Evolutionary conservation across 306 rosid species (phyloP).

Genomic region (Calophaca sinica): DNA sequence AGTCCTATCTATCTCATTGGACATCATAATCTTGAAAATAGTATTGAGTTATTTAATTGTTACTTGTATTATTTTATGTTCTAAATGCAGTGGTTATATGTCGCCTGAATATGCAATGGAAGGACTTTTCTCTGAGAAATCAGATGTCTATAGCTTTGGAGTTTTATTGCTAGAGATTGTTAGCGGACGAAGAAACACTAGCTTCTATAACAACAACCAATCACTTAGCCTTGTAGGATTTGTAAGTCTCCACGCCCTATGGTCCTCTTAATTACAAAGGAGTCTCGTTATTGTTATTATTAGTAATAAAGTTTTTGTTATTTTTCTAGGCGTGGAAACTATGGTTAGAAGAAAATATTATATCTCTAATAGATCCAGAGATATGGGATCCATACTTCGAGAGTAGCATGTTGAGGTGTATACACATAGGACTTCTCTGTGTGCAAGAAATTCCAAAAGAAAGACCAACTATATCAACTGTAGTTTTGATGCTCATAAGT

Average conservation of each 20-base stretch:
- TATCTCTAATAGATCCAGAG: conserved; percentile 44
- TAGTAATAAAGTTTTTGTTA: not conserved
- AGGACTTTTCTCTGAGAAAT: conserved; percentile 51
- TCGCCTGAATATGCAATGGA: conserved; percentile 55
- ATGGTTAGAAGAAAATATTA: conserved; percentile 42
- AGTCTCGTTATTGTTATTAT: not conserved
- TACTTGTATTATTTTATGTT: not conserved
- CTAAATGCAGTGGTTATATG: conserved; percentile 49
- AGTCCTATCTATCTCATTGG: not conserved
- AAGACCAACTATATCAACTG: conserved; percentile 51
- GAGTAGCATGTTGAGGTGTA: conserved; percentile 47
- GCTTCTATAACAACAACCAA: conserved; percentile 37
- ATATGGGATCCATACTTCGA: conserved; percentile 38
- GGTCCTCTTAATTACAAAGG: not conserved
- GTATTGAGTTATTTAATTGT: not conserved
- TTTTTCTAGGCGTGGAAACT: conserved; percentile 49
- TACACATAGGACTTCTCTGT: conserved; percentile 51
- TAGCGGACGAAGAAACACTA: conserved; percentile 48
- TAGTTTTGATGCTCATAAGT: conserved; percentile 53
- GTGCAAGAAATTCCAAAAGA: conserved; percentile 53
- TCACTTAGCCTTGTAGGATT: conserved; percentile 47
- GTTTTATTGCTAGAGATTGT: conserved; percentile 50
- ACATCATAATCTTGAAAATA: not conserved
- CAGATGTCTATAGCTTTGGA: conserved; percentile 51
- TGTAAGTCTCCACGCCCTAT: conserved; percentile 4